Base-by-base conservation (phyloP, 225 moss, liverwort and hornwort species). In the Bryum argenteum region DNA sequence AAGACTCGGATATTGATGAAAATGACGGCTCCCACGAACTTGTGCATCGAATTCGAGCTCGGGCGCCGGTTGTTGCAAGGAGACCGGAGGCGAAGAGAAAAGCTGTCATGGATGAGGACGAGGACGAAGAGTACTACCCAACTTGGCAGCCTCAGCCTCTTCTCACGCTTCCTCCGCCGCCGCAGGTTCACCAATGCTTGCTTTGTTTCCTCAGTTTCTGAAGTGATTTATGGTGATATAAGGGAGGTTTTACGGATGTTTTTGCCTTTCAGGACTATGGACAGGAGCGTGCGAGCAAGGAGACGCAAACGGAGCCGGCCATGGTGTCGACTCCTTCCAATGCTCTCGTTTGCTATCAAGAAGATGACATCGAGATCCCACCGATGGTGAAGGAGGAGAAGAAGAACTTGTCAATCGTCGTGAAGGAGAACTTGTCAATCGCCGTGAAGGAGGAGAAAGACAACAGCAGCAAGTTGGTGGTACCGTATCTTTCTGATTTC, bases 1-100 rank as follows among this genome's bases (percentile, higher is more conserved):
- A 87, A 6, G 80, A 78, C 14, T 78, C 78, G 2, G 80, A 80
- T n/a, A n/a, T n/a, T n/a, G n/a, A n/a, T 16, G 83, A 76, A 19
- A 11, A 38, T 16, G 74, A 60, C 3, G 77, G 64, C 20, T 20
- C 69, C 3, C 79, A 77, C 20, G 77, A 77, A 17, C 66, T 78
- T 7, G 69, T 78, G 44, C 74, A 60, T 59, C 65, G 74, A 64
- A 65, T 65, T 58, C 65, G 71, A 69, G 61, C 42, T 11, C 71
- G 65, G 17, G 64, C 44, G 17, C 21, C 59, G 56, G 41, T 55
- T 16, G 17, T 41, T 21, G 68, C 55, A 15, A 68, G 41, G 40
- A 11, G 8, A 40, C 60, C 60, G 54, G 53, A 0, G 51, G 52
- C 51, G 18, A 75, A 60, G 47, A 48, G 58, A 11, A 78, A 71